Percentiles rank a stretch among this genome's conserved stretches.
These are phyloP conservation scores for Apiospora saccharicola DNA, from an alignment of 2,329 filamentous ascomycete genomes.

Conservation along the genomic window DNA sequence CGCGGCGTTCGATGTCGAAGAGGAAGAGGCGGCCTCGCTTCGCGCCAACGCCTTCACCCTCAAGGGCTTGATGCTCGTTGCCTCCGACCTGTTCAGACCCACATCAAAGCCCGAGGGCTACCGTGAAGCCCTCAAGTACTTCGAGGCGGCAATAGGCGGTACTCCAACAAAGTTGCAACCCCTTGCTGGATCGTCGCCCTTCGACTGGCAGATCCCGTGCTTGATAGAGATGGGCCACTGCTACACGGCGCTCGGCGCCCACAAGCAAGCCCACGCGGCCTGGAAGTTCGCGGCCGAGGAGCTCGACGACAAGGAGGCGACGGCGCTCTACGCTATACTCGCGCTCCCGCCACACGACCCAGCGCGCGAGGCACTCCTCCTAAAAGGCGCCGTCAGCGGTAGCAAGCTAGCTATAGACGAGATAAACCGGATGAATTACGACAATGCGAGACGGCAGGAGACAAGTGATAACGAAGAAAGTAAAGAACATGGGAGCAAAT, in stretches of 20 bases:
- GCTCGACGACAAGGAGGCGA: slow-evolving; percentile 41
- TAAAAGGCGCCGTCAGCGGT: slow-evolving; percentile 44
- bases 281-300: slow-evolving; percentile 38
- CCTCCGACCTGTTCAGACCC: slow-evolving; percentile 9
- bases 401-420: slow-evolving; percentile 15
- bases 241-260: slow-evolving; percentile 34
- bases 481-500: slow-evolving; percentile 16
- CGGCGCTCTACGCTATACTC: slow-evolving; percentile 36
- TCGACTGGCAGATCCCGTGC: slow-evolving; percentile 47
- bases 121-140: slow-evolving; percentile 12
- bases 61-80: slow-evolving; percentile 3
- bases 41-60: slow-evolving; percentile 13
- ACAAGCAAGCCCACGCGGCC: slow-evolving; percentile 35
- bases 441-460: neutral
- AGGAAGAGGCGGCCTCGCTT: neutral
- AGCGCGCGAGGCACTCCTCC: slow-evolving; percentile 37
- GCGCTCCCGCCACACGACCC: slow-evolving; percentile 36
- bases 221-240: slow-evolving; percentile 41
- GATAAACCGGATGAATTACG: neutral
- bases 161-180: slow-evolving; percentile 22
- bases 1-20: neutral
- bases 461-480: slow-evolving; percentile 28
- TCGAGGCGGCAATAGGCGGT: slow-evolving; percentile 26
- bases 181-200: slow-evolving; percentile 35
- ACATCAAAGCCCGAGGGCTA: neutral